Percentiles rank a stretch among this genome's conserved stretches.
Evolutionary conservation across 345 rosid species (phyloP).

Genomic region (rapeseed (Brassica napus)): DNA sequence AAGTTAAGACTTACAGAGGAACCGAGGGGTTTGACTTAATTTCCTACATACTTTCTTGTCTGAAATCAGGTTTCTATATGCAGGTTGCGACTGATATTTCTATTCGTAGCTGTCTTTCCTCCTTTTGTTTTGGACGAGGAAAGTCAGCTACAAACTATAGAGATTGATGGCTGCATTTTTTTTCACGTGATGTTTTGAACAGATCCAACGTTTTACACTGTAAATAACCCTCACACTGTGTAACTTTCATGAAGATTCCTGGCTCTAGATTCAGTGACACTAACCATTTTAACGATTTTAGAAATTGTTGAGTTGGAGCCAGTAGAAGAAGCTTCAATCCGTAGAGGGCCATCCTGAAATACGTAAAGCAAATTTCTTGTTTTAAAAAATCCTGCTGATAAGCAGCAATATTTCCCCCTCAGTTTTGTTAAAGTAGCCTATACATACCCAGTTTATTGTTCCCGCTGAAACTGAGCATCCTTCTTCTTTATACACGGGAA

Average conservation of each 20-base stretch:
- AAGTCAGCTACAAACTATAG: constrained; percentile 6
- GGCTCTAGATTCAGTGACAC: constrained; percentile 32
- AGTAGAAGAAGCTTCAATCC: constrained; percentile 77
- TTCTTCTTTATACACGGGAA: constrained; percentile 83
- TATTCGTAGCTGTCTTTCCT: constrained; percentile 10
- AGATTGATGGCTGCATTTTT: constrained; percentile 4
- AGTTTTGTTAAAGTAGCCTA: constrained; percentile 2
- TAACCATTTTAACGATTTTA: constrained; percentile 84
- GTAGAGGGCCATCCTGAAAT: constrained; percentile 92
- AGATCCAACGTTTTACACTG: neutral
- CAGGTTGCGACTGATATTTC: constrained; percentile 1
- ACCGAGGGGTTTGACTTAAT: neutral
- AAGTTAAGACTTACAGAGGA: neutral
- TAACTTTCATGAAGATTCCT: neutral
- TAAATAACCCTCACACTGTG: constrained; percentile 12
- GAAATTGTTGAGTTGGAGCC: constrained; percentile 89
- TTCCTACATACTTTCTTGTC: neutral
- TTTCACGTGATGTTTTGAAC: constrained; percentile 13
- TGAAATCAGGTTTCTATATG: constrained; percentile 16
- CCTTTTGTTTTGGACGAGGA: neutral
- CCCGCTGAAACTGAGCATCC: constrained; percentile 83
- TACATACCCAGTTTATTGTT: constrained; percentile 86
- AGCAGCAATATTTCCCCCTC: neutral
- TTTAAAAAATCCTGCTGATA: too few relatives aligned
- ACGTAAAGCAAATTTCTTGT: constrained; percentile 15